Base-by-base conservation (phyloP, 495 filamentous ascomycete genomes). In the Antarctomyces pellizariae region DNA sequence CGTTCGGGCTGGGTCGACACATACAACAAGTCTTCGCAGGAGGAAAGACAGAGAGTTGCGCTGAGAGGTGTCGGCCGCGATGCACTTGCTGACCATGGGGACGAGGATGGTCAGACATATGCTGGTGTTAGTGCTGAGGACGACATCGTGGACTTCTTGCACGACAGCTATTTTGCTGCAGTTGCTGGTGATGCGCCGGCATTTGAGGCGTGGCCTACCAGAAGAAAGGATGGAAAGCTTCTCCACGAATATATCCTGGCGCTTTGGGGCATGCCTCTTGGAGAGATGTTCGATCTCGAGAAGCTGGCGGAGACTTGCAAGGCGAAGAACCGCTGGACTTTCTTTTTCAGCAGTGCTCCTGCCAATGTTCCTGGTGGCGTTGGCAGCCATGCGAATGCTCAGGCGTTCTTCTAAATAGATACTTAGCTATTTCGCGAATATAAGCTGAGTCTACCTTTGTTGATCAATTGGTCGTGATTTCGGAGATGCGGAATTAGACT, bases 101-200 rank as follows among this genome's bases (percentile, higher is more conserved):
- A 32, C 43, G 39, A 44, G 13, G 37, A 54, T 29, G 46, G 54
- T 32, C 37, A 59, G 53, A 22, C 37, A 7, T 74, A 54, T 37
- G 61, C 61, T 3, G 69, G 70, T 2, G 37, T 76, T 0, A 50
- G 53, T 24, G 67, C 72, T 38, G 63, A 65, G 18, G 53, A 66
- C 16, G 45, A 45, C 24, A 51, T 71, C 20, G 36, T 64, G 25
- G 60, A 67, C 25, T 74, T 64, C 59, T 35, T 77, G 33, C 65
- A 73, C 36, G 66, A 75, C 41, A 61, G 54, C 28, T 74, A 48
- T 13, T 63, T 68, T 35, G 47, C 59, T 0, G 63, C 60, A 2
- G 52, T 66, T 1, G 63, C 50, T 5, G 52, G 57, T 6, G 63
- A 68, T 39, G 25, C 37, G 23, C 50, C 57, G 6, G 45, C 45